phyloP scores from a whole-genome alignment of 192 early-diverging fungal genomes.

The Gamsiella multidivaricata region DNA sequence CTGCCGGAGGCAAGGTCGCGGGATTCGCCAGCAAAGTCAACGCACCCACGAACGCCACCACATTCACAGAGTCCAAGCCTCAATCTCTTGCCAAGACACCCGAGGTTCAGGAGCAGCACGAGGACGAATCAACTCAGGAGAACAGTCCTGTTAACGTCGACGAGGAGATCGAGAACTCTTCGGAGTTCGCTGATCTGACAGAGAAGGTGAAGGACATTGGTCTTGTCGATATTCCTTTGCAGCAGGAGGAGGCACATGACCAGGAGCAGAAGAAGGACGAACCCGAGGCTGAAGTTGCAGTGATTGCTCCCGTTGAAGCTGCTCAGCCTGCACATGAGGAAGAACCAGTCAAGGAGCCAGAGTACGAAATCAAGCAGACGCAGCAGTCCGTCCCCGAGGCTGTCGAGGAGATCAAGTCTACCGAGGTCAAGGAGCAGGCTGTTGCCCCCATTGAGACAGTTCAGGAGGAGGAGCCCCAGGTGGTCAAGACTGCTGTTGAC shows the following conservation, averaged over 20 bases:
- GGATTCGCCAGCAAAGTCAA: constrained; percentile 2
- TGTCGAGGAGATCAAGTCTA: constrained; percentile 6
- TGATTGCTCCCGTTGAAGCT: background rate
- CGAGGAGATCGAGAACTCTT: constrained; percentile 20
- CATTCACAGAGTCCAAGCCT: background rate
- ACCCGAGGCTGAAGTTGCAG: background rate
- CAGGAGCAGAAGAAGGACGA: constrained; percentile 13
- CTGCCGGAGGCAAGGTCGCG: constrained; percentile 13
- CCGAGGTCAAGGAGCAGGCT: background rate
- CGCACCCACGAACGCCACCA: background rate
- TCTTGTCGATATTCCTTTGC: constrained; percentile 2
- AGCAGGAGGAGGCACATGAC: constrained; percentile 30
- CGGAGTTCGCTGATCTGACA: constrained; percentile 16
- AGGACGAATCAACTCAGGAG: constrained; percentile 9
- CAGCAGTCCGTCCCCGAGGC: background rate
- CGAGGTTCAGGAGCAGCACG: constrained; percentile 21
- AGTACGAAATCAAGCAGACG: background rate
- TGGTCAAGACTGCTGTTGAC: constrained; percentile 2
- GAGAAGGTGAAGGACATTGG: constrained; percentile 36
- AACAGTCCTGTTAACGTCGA: constrained; percentile 13
- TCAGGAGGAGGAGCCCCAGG: constrained; percentile 23
- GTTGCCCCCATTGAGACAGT: background rate
- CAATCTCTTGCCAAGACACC: background rate
- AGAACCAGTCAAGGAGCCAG: constrained; percentile 5
- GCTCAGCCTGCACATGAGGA: constrained; percentile 4